Percentiles rank a stretch among this genome's conserved stretches.
phyloP scores from a whole-genome alignment of 257 asterid genomes.

The Scutellaria minor region DNA sequence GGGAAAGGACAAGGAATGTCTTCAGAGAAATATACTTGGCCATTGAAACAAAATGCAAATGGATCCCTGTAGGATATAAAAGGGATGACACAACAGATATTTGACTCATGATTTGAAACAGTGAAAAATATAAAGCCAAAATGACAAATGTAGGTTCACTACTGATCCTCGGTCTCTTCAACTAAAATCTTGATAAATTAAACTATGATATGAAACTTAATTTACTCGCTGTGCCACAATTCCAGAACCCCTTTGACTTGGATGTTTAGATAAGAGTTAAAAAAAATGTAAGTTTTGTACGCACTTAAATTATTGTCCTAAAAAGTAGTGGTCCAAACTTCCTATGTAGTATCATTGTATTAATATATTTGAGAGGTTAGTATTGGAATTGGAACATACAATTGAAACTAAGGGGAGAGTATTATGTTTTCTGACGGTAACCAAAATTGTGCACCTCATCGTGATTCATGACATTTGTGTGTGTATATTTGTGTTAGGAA shows the following conservation, averaged over 20 bases:
- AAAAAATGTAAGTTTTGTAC: background rate
- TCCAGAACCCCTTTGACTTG: background rate
- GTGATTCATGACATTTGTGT: background rate
- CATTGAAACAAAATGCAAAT: background rate
- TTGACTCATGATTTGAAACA: background rate
- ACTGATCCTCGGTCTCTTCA: background rate
- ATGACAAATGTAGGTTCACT: background rate
- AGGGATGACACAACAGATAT: background rate
- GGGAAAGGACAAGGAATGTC: conserved; percentile 19
- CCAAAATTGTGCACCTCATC: conserved; percentile 5
- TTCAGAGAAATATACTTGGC: conserved; percentile 6
- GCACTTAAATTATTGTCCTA: background rate
- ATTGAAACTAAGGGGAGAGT: background rate
- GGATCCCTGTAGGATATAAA: background rate
- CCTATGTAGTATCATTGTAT: background rate
- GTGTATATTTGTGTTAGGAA: background rate
- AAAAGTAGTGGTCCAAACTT: background rate
- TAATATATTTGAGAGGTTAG: conserved; percentile 1
- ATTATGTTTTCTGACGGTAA: background rate
- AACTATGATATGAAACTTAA: background rate
- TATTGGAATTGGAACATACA: background rate
- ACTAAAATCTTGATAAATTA: background rate
- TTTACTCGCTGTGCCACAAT: background rate
- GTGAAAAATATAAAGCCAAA: background rate
- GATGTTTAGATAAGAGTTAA: background rate